Evolutionary conservation across 2,329 filamentous ascomycete genomes (phyloP).

Genomic region (Colletotrichum agaves): DNA sequence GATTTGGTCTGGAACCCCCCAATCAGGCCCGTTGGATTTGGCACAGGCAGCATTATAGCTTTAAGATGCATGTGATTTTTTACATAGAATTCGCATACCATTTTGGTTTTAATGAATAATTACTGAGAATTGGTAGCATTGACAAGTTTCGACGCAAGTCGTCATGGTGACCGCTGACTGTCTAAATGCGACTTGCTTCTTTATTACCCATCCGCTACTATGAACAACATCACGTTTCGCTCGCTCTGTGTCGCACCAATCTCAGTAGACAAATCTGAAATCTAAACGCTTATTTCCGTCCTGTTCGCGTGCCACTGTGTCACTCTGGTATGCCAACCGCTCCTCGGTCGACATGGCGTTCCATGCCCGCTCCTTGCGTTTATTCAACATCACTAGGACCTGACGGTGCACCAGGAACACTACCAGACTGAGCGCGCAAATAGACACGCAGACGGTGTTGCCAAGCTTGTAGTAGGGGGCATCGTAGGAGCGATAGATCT

Average conservation of each 20-base stretch:
- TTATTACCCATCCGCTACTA: background rate
- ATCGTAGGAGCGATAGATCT: slow-evolving; percentile 64
- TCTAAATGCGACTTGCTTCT: background rate
- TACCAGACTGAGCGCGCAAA: slow-evolving; percentile 59
- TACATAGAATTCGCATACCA: background rate
- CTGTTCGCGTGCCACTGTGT: slow-evolving; percentile 56
- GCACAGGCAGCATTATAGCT: background rate
- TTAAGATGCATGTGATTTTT: background rate
- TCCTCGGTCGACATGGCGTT: slow-evolving; percentile 52
- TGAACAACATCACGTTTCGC: background rate
- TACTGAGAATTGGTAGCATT: background rate
- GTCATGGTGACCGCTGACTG: background rate
- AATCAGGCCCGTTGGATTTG: slow-evolving; percentile 7
- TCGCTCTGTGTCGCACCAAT: background rate
- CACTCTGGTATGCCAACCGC: slow-evolving; percentile 47
- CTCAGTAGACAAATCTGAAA: slow-evolving; percentile 36
- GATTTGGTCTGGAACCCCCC: slow-evolving; percentile 13
- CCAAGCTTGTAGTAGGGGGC: slow-evolving; percentile 66
- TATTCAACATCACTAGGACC: slow-evolving; percentile 52
- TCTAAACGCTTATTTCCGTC: slow-evolving; percentile 56
- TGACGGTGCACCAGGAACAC: slow-evolving; percentile 61
- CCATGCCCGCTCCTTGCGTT: slow-evolving; percentile 50
- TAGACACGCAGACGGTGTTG: slow-evolving; percentile 66
- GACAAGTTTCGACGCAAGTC: background rate
- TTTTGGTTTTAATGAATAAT: background rate